Conservation (phyloP, 2,329 filamentous ascomycete genomes). For the Laburnicola sp. region DNA sequence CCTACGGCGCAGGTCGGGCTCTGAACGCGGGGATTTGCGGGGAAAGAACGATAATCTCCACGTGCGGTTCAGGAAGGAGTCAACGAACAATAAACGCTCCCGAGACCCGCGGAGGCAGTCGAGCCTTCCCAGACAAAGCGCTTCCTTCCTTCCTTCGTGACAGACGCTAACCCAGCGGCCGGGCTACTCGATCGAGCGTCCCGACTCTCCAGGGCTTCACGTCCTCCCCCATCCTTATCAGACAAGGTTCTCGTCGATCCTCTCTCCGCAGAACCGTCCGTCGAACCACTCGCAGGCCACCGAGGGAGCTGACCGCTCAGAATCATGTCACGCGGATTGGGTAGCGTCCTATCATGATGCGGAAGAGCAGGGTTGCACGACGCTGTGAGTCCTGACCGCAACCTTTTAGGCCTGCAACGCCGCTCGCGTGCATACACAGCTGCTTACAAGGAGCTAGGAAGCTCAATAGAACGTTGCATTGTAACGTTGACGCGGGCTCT, state of each 20-base stretch:
- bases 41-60: not conserved
- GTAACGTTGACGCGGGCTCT: not conserved
- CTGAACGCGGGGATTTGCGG: slow-evolving; percentile 5
- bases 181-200: slow-evolving; percentile 5
- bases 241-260: slow-evolving; percentile 10
- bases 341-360: slow-evolving; percentile 9
- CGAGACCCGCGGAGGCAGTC: not conserved
- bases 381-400: not conserved
- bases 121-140: no score
- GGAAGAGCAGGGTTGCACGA: slow-evolving; percentile 7
- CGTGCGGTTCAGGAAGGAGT: slow-evolving; percentile 4
- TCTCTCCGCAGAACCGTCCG: not conserved
- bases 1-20: not conserved
- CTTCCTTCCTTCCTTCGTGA: no score
- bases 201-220: slow-evolving; percentile 2
- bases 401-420: not conserved
- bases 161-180: not conserved
- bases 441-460: not conserved
- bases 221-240: slow-evolving; percentile 13
- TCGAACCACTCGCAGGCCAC: slow-evolving; percentile 4
- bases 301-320: slow-evolving; percentile 2
- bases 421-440: not conserved
- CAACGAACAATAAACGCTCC: not conserved
- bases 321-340: slow-evolving; percentile 13
- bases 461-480: slow-evolving; percentile 4